phyloP scores from a whole-genome alignment of 2,329 filamentous ascomycete species.

The Capronia epimyces region DNA sequence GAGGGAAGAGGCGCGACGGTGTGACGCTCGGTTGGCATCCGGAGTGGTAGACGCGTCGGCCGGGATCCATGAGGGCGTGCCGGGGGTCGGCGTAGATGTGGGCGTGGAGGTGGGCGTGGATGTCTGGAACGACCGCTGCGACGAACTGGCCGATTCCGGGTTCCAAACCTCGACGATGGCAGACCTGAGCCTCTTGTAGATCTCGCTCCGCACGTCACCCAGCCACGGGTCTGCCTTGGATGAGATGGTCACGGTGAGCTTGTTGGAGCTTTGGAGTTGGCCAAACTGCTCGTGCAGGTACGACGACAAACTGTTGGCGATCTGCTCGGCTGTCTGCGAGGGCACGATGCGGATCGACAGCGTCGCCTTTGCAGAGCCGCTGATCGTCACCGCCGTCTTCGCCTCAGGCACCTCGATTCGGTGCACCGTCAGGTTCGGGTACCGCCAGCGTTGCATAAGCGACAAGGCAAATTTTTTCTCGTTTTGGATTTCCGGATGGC shows the following conservation, averaged over 20 bases:
- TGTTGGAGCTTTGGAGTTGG: slow-evolving; percentile 72
- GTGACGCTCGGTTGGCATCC: slow-evolving; percentile 18
- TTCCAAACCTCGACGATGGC: slow-evolving; percentile 84
- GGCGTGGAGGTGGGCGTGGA: slow-evolving; percentile 1
- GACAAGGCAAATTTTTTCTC: slow-evolving; percentile 70
- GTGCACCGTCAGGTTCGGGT: slow-evolving; percentile 91
- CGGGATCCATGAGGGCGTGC: neutral
- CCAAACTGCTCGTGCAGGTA: slow-evolving; percentile 69
- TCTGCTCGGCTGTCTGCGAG: slow-evolving; percentile 77
- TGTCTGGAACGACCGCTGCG: neutral
- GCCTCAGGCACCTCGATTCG: slow-evolving; percentile 87
- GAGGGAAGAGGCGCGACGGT: slow-evolving; percentile 37
- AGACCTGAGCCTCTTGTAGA: slow-evolving; percentile 81
- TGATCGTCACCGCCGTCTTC: slow-evolving; percentile 82
- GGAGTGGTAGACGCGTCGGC: neutral
- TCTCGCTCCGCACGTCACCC: slow-evolving; percentile 81
- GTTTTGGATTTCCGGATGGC: slow-evolving; percentile 60
- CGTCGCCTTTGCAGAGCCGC: slow-evolving; percentile 78
- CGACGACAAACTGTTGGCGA: slow-evolving; percentile 60
- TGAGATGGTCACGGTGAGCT: slow-evolving; percentile 74
- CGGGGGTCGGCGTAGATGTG: neutral
- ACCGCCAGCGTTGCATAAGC: slow-evolving; percentile 90
- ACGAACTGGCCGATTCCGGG: slow-evolving; percentile 23
- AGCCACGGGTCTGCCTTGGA: slow-evolving; percentile 96
- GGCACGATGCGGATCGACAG: slow-evolving; percentile 89